phyloP scores from a whole-genome alignment of 768 basidiomycete genomes.

The Boletellus sp. region DNA sequence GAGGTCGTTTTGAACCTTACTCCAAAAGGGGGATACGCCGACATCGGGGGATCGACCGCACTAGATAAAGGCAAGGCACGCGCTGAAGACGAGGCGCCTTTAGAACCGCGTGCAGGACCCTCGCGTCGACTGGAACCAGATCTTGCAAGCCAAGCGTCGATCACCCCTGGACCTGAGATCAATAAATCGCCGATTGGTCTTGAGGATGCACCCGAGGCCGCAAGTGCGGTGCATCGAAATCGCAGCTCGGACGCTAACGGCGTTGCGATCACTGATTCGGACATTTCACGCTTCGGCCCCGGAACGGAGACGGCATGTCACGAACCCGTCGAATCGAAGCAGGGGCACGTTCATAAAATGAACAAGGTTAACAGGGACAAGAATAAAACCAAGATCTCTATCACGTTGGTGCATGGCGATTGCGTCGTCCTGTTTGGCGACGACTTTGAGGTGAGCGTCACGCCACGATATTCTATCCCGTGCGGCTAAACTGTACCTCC shows the following conservation, averaged over 20 bases:
- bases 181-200: background rate
- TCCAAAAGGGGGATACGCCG: constrained; percentile 26
- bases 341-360: constrained; percentile 9
- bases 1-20: constrained; percentile 21
- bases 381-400: constrained; percentile 19
- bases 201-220: constrained; percentile 3
- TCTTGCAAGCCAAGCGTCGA: background rate
- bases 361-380: constrained; percentile 19
- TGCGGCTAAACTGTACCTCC: constrained; percentile 3
- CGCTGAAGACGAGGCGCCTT: background rate
- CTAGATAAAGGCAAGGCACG: constrained; percentile 14
- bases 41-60: background rate
- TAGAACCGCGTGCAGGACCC: background rate
- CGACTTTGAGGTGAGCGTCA: constrained; percentile 39
- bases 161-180: background rate
- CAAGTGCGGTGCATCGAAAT: constrained; percentile 8
- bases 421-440: constrained; percentile 35
- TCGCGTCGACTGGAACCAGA: background rate
- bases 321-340: constrained; percentile 1
- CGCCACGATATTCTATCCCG: background rate
- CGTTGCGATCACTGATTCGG: background rate
- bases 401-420: constrained; percentile 41
- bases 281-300: background rate
- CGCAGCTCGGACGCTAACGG: background rate
- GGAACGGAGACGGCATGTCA: constrained; percentile 1